Evolutionary conservation across 371 early-diverging fungal species (phyloP).

Genomic region (Mucor plumbeus): DNA sequence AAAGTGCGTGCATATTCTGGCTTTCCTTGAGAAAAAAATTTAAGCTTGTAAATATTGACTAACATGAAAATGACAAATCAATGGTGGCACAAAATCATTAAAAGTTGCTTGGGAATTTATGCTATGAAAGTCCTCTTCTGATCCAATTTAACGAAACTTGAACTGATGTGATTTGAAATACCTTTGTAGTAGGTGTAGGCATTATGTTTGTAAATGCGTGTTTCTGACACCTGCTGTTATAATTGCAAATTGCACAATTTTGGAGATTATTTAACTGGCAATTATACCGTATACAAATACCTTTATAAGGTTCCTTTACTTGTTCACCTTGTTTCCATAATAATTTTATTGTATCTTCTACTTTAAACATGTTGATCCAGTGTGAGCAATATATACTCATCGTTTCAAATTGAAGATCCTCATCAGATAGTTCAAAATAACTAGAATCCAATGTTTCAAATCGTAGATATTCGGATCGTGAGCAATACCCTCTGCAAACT

Average conservation of each 20-base stretch:
- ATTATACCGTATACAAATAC: background rate
- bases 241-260: background rate
- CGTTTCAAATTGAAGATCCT: conserved; percentile 4
- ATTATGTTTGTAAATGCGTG: conserved; percentile 1
- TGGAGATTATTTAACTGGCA: background rate
- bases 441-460: conserved; percentile 5
- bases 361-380: conserved; percentile 10
- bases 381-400: conserved; percentile 14
- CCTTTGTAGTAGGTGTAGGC: conserved; percentile 1
- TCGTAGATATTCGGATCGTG: conserved; percentile 13
- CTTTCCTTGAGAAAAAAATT: background rate
- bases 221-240: background rate
- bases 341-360: conserved; percentile 13
- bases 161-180: conserved; percentile 7
- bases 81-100: background rate
- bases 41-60: background rate
- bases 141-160: conserved; percentile 21
- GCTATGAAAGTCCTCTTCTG: conserved; percentile 6
- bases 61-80: conserved; percentile 18
- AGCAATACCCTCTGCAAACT: conserved; percentile 19
- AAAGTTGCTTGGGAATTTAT: background rate
- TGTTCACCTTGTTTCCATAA: conserved; percentile 20
- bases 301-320: background rate
- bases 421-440: background rate
- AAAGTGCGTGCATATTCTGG: background rate